Base-by-base conservation (phyloP, 2,329 filamentous ascomycete genomes). In the Ophiocordyceps camponoti-saundersi region DNA sequence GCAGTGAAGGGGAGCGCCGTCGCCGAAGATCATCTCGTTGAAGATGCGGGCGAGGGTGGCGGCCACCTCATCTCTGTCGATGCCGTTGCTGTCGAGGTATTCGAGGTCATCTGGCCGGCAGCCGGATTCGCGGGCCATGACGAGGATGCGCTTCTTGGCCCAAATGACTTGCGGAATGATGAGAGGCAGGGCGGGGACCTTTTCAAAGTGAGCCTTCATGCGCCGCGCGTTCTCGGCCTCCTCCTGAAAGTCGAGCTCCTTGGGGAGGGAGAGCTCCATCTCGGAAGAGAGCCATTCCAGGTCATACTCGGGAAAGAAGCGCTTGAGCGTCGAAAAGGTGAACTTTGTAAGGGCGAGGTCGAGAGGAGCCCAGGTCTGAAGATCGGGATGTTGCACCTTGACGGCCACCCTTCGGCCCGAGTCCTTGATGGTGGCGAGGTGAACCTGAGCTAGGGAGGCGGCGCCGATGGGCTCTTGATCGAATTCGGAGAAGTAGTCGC, bases 11-110 rank as follows among this genome's bases (percentile, higher is more conserved):
- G 92, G 88, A 0, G 90, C 90, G 49, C 82, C 75, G 46, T 81
- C 77, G 44, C 90, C 89, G 54, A 98, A 98, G 54, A 98, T 95
- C 92, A 98, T 98, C 61, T 96, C 89, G 69, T 98, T 98, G 73
- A 98, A 98, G 49, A 98, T 87, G 49, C 82, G 80, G 0, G 92
- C 83, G 4, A 98, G 71, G 0, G 88, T 84, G 1, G 90, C 89
- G 0, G 89, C 94, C 6, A 98, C 92, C 63, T 96, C 90, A 59
- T 96, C 92, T 20, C 92, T 80, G 62, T 94, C 87, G 59, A 98
- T 98, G 48, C 78, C 75, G 60, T 93, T 84, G 7, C 73, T 69
- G 61, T 96, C 92, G 3, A 98, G 71, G 59, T 85, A 96, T 16
- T 77, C 78, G 1, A 96, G 74, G 59, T 98, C 90, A 61, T 98